Conservation (phyloP, 108 stramenopile species). For the Pseudonitzschia pungens region DNA sequence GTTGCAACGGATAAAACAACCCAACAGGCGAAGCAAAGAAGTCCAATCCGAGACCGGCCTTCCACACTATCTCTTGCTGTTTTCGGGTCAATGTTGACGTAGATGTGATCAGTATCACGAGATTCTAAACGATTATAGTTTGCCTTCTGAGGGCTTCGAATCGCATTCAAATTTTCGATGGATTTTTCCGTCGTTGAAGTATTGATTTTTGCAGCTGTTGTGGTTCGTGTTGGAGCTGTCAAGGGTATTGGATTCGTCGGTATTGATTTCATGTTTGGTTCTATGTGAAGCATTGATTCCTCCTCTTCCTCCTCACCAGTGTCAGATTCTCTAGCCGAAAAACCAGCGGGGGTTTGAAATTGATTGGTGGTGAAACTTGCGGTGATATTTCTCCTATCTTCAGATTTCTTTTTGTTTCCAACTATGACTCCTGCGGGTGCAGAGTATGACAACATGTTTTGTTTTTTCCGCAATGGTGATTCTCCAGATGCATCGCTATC, state of each 20-base stretch:
- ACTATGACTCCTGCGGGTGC: not conserved
- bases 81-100: not conserved
- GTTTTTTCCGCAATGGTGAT: slow-evolving; percentile 5
- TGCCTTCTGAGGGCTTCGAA: not conserved
- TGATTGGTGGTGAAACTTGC: not conserved
- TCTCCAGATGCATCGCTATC: not conserved
- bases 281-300: not conserved
- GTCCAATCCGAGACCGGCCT: not conserved
- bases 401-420: not conserved
- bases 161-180: not conserved
- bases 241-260: not conserved
- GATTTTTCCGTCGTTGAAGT: not conserved
- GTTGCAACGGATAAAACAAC: not conserved
- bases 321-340: not conserved
- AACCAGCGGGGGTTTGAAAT: not conserved
- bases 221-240: not conserved
- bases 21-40: not conserved
- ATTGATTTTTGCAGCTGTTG: not conserved
- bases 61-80: not conserved
- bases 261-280: not conserved
- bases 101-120: not conserved
- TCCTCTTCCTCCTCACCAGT: not conserved
- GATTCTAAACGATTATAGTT: not conserved
- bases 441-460: not conserved
- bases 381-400: not conserved